Percentiles rank a stretch among this genome's conserved stretches.
Evolutionary conservation across 1,284 basidiomycete species (phyloP).

Genomic region (Xanthoconium separans): DNA sequence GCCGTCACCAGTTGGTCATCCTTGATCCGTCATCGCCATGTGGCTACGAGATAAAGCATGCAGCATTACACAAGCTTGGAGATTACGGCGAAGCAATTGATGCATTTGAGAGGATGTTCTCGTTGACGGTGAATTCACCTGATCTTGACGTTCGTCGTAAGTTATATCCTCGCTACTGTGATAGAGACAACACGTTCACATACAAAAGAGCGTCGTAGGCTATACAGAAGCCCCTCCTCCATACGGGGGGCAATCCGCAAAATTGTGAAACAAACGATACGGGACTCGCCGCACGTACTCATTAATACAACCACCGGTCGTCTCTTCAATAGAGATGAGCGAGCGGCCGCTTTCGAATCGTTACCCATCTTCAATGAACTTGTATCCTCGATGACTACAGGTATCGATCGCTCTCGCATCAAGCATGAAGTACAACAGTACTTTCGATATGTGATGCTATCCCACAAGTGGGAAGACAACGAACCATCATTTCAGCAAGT

Average conservation of each 20-base stretch:
- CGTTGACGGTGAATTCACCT: background rate
- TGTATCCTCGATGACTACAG: background rate
- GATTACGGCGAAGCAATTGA: background rate
- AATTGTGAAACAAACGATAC: background rate
- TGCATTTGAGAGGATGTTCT: background rate
- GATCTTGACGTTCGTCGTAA: background rate
- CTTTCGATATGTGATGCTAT: background rate
- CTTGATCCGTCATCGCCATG: background rate
- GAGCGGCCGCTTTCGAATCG: background rate
- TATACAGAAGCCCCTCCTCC: background rate
- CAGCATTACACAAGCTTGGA: background rate
- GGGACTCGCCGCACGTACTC: background rate
- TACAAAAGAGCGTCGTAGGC: background rate
- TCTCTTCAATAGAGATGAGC: background rate
- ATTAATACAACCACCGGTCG: background rate
- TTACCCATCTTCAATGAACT: background rate
- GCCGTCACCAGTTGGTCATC: background rate
- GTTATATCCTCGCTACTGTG: background rate
- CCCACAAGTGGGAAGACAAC: background rate
- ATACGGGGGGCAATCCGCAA: background rate
- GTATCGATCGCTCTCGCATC: background rate
- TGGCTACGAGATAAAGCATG: background rate
- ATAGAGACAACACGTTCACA: background rate
- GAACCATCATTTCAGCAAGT: background rate
- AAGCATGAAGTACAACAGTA: background rate